Percentiles rank a stretch among this genome's conserved stretches.
phyloP scores from a whole-genome alignment of 345 rosid species.

The Eucalyptus melliodora region DNA sequence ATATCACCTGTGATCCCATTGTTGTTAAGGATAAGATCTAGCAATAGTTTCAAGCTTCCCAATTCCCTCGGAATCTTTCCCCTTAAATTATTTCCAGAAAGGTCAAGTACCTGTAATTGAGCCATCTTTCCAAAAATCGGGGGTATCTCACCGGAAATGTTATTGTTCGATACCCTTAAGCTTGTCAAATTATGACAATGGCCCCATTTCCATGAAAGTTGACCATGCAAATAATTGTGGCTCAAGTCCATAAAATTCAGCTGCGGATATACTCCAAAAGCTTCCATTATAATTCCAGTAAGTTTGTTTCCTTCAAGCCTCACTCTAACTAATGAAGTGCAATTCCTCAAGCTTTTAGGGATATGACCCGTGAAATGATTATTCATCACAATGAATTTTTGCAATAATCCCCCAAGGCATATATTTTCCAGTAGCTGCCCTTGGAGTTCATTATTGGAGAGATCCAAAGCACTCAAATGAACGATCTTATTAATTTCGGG shows the following conservation, averaged over 20 bases:
- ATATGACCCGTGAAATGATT: not conserved
- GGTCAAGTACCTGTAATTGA: too few relatives aligned
- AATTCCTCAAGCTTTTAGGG: constrained; percentile 1
- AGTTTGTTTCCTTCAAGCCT: constrained; percentile 2
- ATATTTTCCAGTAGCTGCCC: not conserved
- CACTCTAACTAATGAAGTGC: not conserved
- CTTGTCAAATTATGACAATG: not conserved
- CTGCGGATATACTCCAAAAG: not conserved
- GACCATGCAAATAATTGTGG: not conserved
- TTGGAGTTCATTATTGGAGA: not conserved
- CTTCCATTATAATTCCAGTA: not conserved
- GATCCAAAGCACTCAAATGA: not conserved
- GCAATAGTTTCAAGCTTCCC: too few relatives aligned
- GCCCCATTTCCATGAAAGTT: not conserved
- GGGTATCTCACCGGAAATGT: too few relatives aligned
- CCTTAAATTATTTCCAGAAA: too few relatives aligned
- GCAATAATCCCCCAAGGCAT: not conserved
- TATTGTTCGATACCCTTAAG: too few relatives aligned
- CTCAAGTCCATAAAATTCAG: not conserved
- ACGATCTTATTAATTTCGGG: not conserved
- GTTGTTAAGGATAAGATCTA: too few relatives aligned
- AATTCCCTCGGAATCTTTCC: too few relatives aligned
- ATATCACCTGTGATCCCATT: too few relatives aligned
- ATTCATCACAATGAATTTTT: fast-evolving
- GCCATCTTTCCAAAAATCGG: too few relatives aligned